phyloP scores from a whole-genome alignment of 2,329 filamentous ascomycete species.

The Phaeosphaeriaceae sp. region DNA sequence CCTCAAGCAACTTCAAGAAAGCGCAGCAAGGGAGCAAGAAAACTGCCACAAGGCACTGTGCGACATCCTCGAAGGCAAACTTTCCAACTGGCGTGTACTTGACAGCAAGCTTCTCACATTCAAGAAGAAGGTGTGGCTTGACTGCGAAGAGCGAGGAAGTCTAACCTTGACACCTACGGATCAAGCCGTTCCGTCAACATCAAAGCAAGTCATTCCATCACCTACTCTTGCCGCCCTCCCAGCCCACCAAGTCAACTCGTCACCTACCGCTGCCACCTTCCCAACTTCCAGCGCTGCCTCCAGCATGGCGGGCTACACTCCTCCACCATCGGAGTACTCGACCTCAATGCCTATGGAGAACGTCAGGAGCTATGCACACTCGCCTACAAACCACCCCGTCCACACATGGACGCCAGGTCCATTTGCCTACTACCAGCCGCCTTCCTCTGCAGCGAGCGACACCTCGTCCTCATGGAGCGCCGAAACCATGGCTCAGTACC shows the following conservation, averaged over 20 bases:
- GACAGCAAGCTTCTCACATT: conserved; percentile 4
- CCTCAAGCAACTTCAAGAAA: conserved; percentile 5
- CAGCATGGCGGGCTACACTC: not conserved
- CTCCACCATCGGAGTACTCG: conserved; percentile 1
- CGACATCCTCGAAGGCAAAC: not conserved
- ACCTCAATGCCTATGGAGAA: not conserved
- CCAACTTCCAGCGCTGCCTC: not conserved
- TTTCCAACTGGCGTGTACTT: conserved; percentile 6
- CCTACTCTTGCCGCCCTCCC: not conserved
- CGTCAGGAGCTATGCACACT: not conserved
- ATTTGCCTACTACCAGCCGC: not conserved
- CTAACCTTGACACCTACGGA: not conserved
- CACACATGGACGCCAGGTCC: not conserved
- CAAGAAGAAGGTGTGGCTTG: conserved; percentile 3
- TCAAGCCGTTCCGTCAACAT: not conserved
- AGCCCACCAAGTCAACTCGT: not conserved
- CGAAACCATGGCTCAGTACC: not conserved
- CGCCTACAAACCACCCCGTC: not conserved
- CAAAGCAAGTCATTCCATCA: not conserved
- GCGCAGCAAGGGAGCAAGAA: not conserved
- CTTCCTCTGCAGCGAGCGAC: not conserved
- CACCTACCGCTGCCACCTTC: not conserved
- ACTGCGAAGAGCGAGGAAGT: conserved; percentile 5
- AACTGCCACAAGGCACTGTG: conserved; percentile 3
- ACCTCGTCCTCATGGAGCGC: not conserved